Base-by-base conservation (phyloP, 2,329 filamentous ascomycete genomes). In the Colletotrichum sp. region DNA sequence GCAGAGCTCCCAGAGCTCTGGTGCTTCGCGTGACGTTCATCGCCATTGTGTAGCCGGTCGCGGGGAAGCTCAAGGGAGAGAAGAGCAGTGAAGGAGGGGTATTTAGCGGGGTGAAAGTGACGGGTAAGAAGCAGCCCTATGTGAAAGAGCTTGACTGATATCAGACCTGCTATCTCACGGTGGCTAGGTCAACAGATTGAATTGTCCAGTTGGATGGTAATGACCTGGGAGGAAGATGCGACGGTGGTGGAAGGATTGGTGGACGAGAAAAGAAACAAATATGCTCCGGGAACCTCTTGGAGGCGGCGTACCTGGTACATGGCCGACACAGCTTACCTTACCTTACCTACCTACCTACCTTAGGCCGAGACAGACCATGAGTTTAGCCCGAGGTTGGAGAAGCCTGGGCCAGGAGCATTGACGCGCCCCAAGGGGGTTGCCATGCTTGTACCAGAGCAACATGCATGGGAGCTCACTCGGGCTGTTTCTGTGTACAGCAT, bases 11-110 rank as follows among this genome's bases (percentile, higher is more conserved):
- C 79, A 95, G 85, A 80, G 92, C 93, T 85, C 90, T 89, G 59
- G 91, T 88, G 71, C 92, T 91, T 79, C 89, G 88, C 84, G 91
- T 89, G 74, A 93, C 85, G 80, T 90, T 92, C 84, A 94, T 87
- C 71, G 93, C 90, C 93, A 95, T 95, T 77, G 82, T 84, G 79
- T 27, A 27, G 49, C 16, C 39, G 68, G 66, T 19, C 15, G 34
- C n/a, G 71, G 55, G 73, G 64, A 63, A 59, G 5, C 44, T 15
- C 39, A 66, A 44, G 75, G 57, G 75, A 69, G 29, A 15, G 32
- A 63, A 4, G 36, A 32, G 34, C 11, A 34, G 13, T 13, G 63
- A 55, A 25, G 57, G 72, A 65, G 59, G 63, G 63, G 44, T 44
- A 59, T 11, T 39, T 7, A 13, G n/a, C 8, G 52, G n/a, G 25